Percentiles rank a stretch among this genome's conserved stretches.
Conservation (phyloP, 148 eudicot genomes). For the Talinum fruticosum region DNA sequence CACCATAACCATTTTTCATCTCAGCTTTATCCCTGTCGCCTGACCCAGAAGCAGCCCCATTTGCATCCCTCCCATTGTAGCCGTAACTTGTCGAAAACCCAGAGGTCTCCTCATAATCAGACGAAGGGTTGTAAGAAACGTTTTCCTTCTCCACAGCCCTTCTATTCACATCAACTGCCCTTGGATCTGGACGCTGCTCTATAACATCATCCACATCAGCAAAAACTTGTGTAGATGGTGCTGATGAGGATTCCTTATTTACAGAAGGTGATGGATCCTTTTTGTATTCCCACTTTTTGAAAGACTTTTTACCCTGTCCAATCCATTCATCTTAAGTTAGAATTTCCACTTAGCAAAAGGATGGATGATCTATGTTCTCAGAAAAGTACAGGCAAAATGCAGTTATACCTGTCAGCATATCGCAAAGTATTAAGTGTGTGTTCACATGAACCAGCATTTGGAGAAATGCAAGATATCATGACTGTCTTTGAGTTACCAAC, state of each 20-base stretch:
- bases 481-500: slow-evolving; percentile 98
- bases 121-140: slow-evolving; percentile 37
- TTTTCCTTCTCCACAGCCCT: slow-evolving; percentile 53
- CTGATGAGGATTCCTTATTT: slow-evolving; percentile 55
- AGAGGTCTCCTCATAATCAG: slow-evolving; percentile 50
- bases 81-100: slow-evolving; percentile 42
- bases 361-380: neutral
- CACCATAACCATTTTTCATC: slow-evolving; percentile 41
- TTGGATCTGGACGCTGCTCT: slow-evolving; percentile 55
- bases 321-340: slow-evolving; percentile 12
- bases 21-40: slow-evolving; percentile 51
- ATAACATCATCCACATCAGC: slow-evolving; percentile 52
- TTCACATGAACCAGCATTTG: slow-evolving; percentile 93
- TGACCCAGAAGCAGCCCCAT: slow-evolving; percentile 32
- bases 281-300: slow-evolving; percentile 82
- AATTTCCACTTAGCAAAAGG: neutral
- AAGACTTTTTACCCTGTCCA: slow-evolving; percentile 93
- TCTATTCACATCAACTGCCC: slow-evolving; percentile 51
- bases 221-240: slow-evolving; percentile 41
- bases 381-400: slow-evolving; percentile 3
- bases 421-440: slow-evolving; percentile 96
- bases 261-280: slow-evolving; percentile 63
- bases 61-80: slow-evolving; percentile 44
- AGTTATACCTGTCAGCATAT: slow-evolving; percentile 92
- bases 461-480: slow-evolving; percentile 98